These are phyloP conservation scores for Xylaria hypoxylon DNA, from an alignment of 2,329 filamentous ascomycete species.

Conservation along the genomic window DNA sequence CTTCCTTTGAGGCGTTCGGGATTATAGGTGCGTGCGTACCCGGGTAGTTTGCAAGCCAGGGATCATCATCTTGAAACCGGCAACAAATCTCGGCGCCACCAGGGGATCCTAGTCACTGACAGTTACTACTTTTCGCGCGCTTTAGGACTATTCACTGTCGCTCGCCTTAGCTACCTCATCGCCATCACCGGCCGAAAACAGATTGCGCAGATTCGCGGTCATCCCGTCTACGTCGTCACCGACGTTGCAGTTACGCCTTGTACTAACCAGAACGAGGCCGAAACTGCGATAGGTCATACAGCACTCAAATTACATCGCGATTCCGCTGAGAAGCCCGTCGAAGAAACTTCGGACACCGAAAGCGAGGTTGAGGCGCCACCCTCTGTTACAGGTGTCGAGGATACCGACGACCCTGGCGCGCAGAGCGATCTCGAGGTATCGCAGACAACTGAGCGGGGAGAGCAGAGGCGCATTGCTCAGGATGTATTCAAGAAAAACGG, in stretches of 20 bases:
- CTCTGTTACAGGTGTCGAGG: conserved; percentile 50
- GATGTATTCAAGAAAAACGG: conserved; percentile 88
- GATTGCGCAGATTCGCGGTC: conserved; percentile 86
- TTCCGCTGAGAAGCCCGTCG: conserved; percentile 46
- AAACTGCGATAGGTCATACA: conserved; percentile 75
- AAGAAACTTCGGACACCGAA: conserved; percentile 55
- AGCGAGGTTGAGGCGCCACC: conserved; percentile 61
- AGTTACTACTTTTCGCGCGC: conserved; percentile 2
- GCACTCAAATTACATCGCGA: conserved; percentile 56
- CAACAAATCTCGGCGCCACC: conserved; percentile 1
- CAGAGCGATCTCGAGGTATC: conserved; percentile 46
- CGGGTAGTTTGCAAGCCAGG: not conserved
- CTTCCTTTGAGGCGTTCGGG: conserved; percentile 70
- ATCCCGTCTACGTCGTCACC: conserved; percentile 86
- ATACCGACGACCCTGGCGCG: conserved; percentile 49
- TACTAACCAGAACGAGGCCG: conserved; percentile 78
- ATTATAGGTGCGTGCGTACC: conserved; percentile 62
- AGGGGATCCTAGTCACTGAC: conserved; percentile 27
- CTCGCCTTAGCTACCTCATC: conserved; percentile 84
- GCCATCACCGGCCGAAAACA: conserved; percentile 88
- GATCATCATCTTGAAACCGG: not conserved
- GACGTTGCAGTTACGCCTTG: conserved; percentile 93
- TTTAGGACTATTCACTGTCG: conserved; percentile 84
- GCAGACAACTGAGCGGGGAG: conserved; percentile 35
- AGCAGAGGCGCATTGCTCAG: conserved; percentile 77